Conservation (phyloP, 208 protist genomes). For the Trypanosoma mega region DNA sequence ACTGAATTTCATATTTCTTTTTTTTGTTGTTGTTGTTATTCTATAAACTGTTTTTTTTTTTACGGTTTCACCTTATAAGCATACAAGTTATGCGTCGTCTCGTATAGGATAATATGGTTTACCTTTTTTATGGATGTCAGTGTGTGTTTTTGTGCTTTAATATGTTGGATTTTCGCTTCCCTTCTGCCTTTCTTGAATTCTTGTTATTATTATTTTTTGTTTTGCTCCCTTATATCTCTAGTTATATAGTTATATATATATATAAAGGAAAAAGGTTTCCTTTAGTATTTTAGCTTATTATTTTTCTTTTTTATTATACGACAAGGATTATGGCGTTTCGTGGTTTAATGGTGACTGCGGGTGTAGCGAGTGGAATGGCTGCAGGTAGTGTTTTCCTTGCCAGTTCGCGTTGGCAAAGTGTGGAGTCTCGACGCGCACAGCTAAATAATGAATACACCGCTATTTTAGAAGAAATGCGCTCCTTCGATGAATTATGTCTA, state of each 20-base stretch:
- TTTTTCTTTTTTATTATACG: conserved; percentile 6
- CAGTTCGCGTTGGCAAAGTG: conserved; percentile 43
- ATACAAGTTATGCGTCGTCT: too few relatives aligned
- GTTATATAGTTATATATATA: too few relatives aligned
- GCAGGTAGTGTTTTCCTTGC: conserved; percentile 34
- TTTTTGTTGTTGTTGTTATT: conserved; percentile 1
- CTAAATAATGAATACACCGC: conserved; percentile 70
- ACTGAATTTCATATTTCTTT: too few relatives aligned
- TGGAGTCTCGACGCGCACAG: conserved; percentile 50
- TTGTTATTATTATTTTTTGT: conserved; percentile 25
- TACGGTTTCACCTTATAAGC: too few relatives aligned
- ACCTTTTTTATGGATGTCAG: not conserved
- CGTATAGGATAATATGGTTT: not conserved
- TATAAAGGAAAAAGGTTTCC: too few relatives aligned
- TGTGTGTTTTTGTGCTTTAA: too few relatives aligned
- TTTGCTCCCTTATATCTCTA: not conserved
- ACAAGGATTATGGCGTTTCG: conserved; percentile 26
- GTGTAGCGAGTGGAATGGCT: conserved; percentile 33
- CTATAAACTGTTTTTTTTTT: too few relatives aligned
- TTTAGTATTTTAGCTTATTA: conserved; percentile 11
- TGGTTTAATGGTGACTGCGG: conserved; percentile 21
- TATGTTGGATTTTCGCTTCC: not conserved
- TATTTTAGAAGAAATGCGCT: conserved; percentile 39
- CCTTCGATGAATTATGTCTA: conserved; percentile 45
- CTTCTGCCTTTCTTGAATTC: not conserved